Percentiles rank a stretch among this genome's conserved stretches.
These are phyloP conservation scores for Penicillium argentinense DNA, from an alignment of 495 filamentous ascomycete species.

Conservation along the genomic window DNA sequence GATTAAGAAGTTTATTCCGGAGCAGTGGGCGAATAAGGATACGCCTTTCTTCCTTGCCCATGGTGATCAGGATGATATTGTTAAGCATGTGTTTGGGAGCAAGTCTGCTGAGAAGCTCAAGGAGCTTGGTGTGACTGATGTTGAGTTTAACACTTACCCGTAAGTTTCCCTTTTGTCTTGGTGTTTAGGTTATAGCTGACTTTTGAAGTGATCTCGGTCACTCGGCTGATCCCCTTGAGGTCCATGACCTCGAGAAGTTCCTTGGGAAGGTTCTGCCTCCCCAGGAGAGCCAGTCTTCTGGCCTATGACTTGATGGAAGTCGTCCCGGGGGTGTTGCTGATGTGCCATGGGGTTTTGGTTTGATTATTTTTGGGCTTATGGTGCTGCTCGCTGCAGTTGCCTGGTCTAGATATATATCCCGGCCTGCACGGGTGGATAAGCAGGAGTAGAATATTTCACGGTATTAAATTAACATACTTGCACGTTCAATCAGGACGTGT, in stretches of 20 bases:
- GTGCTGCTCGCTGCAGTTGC: conserved; percentile 51
- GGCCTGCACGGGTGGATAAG: conserved; percentile 1
- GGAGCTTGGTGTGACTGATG: conserved; percentile 61
- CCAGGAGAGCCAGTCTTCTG: conserved; percentile 56
- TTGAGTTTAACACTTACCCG: conserved; percentile 75
- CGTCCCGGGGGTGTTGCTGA: background rate
- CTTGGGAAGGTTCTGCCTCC: conserved; percentile 61
- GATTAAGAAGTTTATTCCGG: conserved; percentile 62
- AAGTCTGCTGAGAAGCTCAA: conserved; percentile 61
- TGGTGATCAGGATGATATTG: conserved; percentile 69
- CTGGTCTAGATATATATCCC: conserved; percentile 17
- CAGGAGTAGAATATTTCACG: background rate
- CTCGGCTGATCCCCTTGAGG: conserved; percentile 74
- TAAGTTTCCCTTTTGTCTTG: conserved; percentile 40
- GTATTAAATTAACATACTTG: background rate
- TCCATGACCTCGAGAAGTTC: conserved; percentile 81
- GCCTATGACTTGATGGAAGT: conserved; percentile 45
- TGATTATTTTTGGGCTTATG: conserved; percentile 41
- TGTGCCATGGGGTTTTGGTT: conserved; percentile 18
- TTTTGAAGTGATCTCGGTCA: conserved; percentile 63
- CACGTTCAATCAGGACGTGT: too few relatives aligned
- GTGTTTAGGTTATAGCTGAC: conserved; percentile 8
- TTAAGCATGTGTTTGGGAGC: conserved; percentile 67
- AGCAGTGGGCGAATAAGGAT: conserved; percentile 67
- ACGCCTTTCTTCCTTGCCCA: conserved; percentile 90